Conservation (phyloP, 2,329 filamentous ascomycete genomes). For the Neofusicoccum kwambonambiense region DNA sequence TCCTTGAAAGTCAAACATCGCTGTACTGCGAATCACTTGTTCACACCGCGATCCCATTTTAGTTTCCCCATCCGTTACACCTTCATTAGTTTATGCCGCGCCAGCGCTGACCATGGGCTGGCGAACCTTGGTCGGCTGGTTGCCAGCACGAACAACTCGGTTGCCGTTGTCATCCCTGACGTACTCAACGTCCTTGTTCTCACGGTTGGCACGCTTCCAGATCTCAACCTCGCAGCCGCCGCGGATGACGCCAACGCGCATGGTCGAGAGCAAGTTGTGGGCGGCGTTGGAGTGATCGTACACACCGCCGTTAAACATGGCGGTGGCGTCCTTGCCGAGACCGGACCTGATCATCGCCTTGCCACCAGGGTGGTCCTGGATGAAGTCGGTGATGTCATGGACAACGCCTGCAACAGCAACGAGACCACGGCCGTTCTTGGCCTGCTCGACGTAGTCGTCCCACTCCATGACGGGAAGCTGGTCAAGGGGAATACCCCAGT, state of each 20-base stretch:
- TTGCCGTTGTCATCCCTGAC: conserved; percentile 79
- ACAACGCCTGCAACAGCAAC: conserved; percentile 44
- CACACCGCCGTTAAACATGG: conserved; percentile 46
- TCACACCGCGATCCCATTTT: neutral
- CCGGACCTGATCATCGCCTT: conserved; percentile 43
- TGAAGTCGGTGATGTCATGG: conserved; percentile 44
- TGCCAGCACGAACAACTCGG: conserved; percentile 80
- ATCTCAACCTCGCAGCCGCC: conserved; percentile 45
- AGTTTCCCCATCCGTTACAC: neutral
- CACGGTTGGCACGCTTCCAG: conserved; percentile 44
- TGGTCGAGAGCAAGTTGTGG: conserved; percentile 44
- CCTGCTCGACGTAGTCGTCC: conserved; percentile 45
- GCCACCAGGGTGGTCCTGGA: conserved; percentile 44
- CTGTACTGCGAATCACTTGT: neutral
- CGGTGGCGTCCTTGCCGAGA: conserved; percentile 44
- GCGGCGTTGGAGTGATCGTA: conserved; percentile 44
- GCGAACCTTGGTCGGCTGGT: conserved; percentile 79
- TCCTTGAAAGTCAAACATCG: neutral
- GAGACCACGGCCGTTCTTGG: conserved; percentile 42
- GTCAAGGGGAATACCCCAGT: conserved; percentile 45
- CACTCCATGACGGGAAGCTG: conserved; percentile 45
- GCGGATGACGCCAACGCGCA: conserved; percentile 45
- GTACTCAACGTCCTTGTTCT: conserved; percentile 70
- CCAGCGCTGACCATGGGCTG: conserved; percentile 80
- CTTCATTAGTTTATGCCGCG: conserved; percentile 61